phyloP scores from a whole-genome alignment of 225 moss, liverwort and hornwort genomes.

The Sphagnum contortum region DNA sequence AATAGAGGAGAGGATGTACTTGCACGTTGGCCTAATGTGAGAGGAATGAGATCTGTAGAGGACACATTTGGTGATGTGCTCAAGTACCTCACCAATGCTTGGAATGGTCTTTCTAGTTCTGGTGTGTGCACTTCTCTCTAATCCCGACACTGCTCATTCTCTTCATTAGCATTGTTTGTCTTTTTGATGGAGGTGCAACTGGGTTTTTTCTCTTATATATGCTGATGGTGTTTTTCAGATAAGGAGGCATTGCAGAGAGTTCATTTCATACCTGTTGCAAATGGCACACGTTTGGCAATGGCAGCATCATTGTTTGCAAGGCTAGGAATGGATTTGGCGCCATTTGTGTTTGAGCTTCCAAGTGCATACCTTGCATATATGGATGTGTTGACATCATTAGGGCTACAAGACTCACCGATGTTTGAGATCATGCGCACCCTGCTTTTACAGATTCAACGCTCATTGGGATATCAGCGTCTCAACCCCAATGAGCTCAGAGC shows the following conservation, averaged over 20 bases:
- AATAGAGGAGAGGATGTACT: slow-evolving; percentile 82
- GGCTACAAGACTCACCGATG: slow-evolving; percentile 69
- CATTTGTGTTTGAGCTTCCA: slow-evolving; percentile 78
- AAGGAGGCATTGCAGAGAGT: slow-evolving; percentile 52
- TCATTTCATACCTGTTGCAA: slow-evolving; percentile 77
- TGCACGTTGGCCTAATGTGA: slow-evolving; percentile 78
- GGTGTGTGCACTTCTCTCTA: slow-evolving; percentile 18
- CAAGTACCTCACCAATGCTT: slow-evolving; percentile 52
- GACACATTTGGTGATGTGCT: slow-evolving; percentile 73
- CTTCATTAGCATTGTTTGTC: not conserved
- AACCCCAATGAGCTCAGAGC: slow-evolving; percentile 81
- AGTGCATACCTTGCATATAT: slow-evolving; percentile 66
- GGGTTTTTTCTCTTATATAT: not conserved
- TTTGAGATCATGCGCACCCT: slow-evolving; percentile 60
- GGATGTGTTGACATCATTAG: slow-evolving; percentile 59
- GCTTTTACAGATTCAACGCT: slow-evolving; percentile 52
- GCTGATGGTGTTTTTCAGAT: slow-evolving; percentile 26
- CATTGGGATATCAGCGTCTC: slow-evolving; percentile 72
- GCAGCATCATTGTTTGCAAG: slow-evolving; percentile 63
- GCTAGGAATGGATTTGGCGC: slow-evolving; percentile 73
- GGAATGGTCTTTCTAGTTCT: slow-evolving; percentile 71
- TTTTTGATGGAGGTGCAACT: not conserved
- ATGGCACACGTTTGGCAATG: slow-evolving; percentile 75
- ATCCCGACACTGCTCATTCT: too few species aligned
- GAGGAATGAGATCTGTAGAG: slow-evolving; percentile 76